Conservation (phyloP, 192 early-diverging fungal species). For the Rhizophagus sp. region DNA sequence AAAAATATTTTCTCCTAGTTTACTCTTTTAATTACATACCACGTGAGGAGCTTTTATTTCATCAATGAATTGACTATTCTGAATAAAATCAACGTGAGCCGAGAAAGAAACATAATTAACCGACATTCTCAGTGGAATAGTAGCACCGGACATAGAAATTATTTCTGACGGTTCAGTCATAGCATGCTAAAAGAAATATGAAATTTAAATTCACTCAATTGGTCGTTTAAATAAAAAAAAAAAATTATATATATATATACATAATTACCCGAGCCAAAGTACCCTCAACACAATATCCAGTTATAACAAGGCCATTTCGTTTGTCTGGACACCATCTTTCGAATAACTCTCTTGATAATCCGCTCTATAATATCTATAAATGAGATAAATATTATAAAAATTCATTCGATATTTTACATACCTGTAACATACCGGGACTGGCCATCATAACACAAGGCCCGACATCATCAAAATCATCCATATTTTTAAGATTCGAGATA, state of each 20-base stretch:
- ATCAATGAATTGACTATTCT: conserved; percentile 96
- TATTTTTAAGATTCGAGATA: conserved; percentile 85
- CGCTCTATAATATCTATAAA: conserved; percentile 56
- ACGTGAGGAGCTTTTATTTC: conserved; percentile 90
- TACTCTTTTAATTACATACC: conserved; percentile 43
- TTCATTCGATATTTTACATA: conserved; percentile 14
- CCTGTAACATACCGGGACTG: conserved; percentile 96
- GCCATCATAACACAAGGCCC: conserved; percentile 99
- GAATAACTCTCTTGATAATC: conserved; percentile 91
- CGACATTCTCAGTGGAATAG: conserved; percentile 76
- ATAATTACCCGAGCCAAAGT: conserved; percentile 79
- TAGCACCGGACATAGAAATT: conserved; percentile 74
- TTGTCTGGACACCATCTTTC: conserved; percentile 94
- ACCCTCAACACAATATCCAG: conserved; percentile 97
- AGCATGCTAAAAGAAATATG: conserved; percentile 37
- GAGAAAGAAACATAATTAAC: conserved; percentile 97
- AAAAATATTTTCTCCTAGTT: not conserved
- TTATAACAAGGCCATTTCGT: conserved; percentile 91
- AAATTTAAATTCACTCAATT: not conserved
- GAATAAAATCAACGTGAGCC: conserved; percentile 95
- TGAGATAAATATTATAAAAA: not conserved
- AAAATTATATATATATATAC: too few relatives aligned
- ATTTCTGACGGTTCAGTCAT: conserved; percentile 89
- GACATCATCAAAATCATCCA: conserved; percentile 86
- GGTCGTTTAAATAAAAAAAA: not conserved